Percentiles rank a stretch among this genome's conserved stretches.
phyloP scores from a whole-genome alignment of 257 asterid species.

The Solanum chilense region DNA sequence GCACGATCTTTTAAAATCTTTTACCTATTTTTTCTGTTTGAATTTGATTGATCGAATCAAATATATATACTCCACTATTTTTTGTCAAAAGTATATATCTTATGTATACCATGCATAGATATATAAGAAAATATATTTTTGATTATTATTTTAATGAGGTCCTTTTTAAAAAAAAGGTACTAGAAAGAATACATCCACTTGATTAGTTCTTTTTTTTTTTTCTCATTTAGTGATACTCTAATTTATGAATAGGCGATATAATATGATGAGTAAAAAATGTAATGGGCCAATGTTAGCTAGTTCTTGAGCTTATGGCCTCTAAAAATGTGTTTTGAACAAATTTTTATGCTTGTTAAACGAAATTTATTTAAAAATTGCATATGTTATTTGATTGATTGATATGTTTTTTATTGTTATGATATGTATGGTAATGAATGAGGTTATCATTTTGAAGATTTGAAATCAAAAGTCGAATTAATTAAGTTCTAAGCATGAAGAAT shows the following conservation, averaged over 20 bases:
- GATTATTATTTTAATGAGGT: too few relatives aligned
- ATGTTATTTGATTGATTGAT: not conserved
- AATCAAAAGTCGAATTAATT: not conserved
- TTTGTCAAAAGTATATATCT: not conserved
- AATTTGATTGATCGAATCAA: not conserved
- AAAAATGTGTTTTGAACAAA: not conserved
- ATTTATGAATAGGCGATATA: not conserved
- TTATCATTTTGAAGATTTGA: not conserved
- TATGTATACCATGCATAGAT: not conserved
- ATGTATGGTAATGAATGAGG: not conserved
- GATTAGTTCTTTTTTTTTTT: not conserved
- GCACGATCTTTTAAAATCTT: rapidly evolving
- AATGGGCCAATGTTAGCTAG: not conserved
- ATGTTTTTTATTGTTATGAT: not conserved
- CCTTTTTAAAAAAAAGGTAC: not conserved
- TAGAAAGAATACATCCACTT: not conserved
- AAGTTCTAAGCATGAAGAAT: not conserved
- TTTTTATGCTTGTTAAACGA: not conserved
- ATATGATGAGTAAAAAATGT: not conserved
- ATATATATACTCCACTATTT: not conserved
- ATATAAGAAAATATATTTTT: too few relatives aligned
- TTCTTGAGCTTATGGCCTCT: not conserved
- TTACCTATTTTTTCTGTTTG: too few relatives aligned
- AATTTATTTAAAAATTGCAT: not conserved
- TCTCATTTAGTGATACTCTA: not conserved